phyloP scores from a whole-genome alignment of 2,329 filamentous ascomycete genomes.

The Elsinoe necatrix region DNA sequence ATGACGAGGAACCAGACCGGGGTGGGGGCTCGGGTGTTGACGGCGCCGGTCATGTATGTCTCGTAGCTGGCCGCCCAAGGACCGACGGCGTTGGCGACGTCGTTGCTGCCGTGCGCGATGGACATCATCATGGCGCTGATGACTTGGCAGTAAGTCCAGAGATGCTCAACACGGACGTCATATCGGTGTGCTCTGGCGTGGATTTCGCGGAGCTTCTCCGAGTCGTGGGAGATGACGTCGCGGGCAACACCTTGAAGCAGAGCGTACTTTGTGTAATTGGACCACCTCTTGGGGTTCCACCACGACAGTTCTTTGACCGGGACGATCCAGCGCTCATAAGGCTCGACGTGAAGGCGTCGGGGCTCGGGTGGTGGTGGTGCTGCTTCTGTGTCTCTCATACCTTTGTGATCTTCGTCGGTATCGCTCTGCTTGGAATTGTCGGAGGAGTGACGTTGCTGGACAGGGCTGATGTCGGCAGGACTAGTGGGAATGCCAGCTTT shows the following conservation, averaged over 20 bases:
- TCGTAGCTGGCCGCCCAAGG: neutral
- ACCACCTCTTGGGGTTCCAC: constrained; percentile 7
- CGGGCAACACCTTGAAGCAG: too few relatives aligned
- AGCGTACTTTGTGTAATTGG: too few relatives aligned
- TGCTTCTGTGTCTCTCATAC: too few relatives aligned
- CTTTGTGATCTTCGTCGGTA: too few relatives aligned
- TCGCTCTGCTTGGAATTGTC: too few relatives aligned
- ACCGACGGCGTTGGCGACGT: neutral
- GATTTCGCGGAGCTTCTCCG: neutral
- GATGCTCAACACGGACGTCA: neutral
- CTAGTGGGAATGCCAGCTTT: too few relatives aligned
- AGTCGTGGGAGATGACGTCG: too few relatives aligned
- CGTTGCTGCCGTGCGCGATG: neutral
- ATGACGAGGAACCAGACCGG: neutral
- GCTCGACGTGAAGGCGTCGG: constrained; percentile 31
- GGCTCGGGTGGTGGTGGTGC: constrained; percentile 26
- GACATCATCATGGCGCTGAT: neutral
- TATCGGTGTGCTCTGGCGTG: neutral
- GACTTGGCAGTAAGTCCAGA: neutral
- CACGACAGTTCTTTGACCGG: constrained; percentile 15
- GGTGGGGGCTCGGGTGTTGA: neutral
- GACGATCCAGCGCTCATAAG: constrained; percentile 18
- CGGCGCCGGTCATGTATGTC: neutral
- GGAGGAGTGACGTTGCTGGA: too few relatives aligned
- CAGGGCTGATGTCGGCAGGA: too few relatives aligned